Evolutionary conservation across 192 early-diverging fungal genomes (phyloP).

Genomic region (Coemansia sp.): DNA sequence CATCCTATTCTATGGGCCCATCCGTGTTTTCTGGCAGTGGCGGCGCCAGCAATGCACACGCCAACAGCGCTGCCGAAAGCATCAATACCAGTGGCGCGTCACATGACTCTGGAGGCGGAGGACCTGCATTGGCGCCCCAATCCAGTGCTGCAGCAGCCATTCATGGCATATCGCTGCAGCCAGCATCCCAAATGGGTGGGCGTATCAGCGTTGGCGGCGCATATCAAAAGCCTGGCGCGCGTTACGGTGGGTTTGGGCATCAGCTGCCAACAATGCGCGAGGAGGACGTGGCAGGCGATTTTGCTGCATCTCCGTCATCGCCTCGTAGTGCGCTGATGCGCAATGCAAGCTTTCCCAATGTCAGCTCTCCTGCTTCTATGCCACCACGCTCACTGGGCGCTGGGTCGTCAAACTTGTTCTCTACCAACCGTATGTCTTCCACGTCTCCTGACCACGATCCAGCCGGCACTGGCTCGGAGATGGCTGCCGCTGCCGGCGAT

Average conservation of each 20-base stretch:
- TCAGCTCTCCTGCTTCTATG: slow-evolving; percentile 6
- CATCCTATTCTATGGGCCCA: slow-evolving; percentile 34
- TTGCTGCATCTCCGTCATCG: slow-evolving; percentile 7
- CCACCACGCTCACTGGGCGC: slow-evolving; percentile 7
- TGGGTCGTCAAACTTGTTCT: slow-evolving; percentile 1
- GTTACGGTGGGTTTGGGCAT: slow-evolving; percentile 28
- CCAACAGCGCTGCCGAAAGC: slow-evolving; percentile 9
- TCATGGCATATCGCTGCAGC: slow-evolving; percentile 2
- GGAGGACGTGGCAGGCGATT: slow-evolving; percentile 21
- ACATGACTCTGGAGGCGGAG: slow-evolving; percentile 18
- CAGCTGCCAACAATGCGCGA: slow-evolving; percentile 50
- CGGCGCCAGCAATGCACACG: slow-evolving; percentile 2
- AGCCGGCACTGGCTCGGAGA: not conserved
- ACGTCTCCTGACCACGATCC: slow-evolving; percentile 12
- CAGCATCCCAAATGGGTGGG: not conserved
- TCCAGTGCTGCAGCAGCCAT: not conserved
- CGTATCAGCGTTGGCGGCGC: slow-evolving; percentile 3
- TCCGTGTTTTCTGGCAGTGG: slow-evolving; percentile 12
- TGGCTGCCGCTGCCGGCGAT: not conserved
- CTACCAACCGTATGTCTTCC: slow-evolving; percentile 9
- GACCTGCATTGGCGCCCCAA: slow-evolving; percentile 3
- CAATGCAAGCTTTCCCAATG: slow-evolving; percentile 34
- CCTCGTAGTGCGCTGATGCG: slow-evolving; percentile 32
- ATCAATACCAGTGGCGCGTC: slow-evolving; percentile 23
- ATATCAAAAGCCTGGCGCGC: not conserved